Percentiles rank a stretch among this genome's conserved stretches.
These are phyloP conservation scores for Phytophthora ohioensis DNA, from an alignment of 352 stramenopile genomes.

Conservation along the genomic window DNA sequence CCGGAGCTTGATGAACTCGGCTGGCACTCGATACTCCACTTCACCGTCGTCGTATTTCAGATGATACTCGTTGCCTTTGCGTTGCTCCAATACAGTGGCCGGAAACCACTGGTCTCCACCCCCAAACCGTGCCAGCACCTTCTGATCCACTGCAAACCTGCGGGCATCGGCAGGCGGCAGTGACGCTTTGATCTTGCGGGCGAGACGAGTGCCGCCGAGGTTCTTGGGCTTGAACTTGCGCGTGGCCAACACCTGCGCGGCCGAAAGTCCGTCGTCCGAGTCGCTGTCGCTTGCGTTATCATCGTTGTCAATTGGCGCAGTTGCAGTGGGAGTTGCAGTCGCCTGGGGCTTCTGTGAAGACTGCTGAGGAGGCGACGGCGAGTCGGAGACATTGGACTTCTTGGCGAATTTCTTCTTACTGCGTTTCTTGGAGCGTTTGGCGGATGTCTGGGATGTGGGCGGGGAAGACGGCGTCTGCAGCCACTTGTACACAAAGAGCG, in stretches of 20 bases:
- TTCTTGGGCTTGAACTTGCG: conserved; percentile 72
- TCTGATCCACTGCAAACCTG: conserved; percentile 50
- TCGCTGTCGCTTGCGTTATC: conserved; percentile 54
- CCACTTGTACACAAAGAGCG: conserved; percentile 50
- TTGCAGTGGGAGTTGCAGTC: conserved; percentile 5
- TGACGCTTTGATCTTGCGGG: conserved; percentile 35
- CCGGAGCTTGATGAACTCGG: conserved; percentile 52
- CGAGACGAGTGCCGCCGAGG: conserved; percentile 44
- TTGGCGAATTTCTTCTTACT: conserved; percentile 60
- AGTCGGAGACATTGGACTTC: conserved; percentile 30
- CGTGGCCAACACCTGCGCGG: conserved; percentile 66
- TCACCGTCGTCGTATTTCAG: conserved; percentile 83
- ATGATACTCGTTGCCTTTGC: conserved; percentile 77
- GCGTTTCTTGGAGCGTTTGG: conserved; percentile 47
- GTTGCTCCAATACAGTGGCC: conserved; percentile 70
- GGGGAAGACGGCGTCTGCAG: conserved; percentile 22
- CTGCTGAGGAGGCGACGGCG: conserved; percentile 12
- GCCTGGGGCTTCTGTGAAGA: conserved; percentile 5
- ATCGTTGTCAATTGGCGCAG: conserved; percentile 15
- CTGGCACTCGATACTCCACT: conserved; percentile 74
- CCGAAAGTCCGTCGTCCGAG: conserved; percentile 64
- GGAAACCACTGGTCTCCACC: conserved; percentile 70
- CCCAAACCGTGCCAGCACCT: conserved; percentile 72
- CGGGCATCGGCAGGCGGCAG: conserved; percentile 27
- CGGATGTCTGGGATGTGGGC: background rate